Base-by-base conservation (phyloP, 305 asterid genomes). In the Coffea humblotiana region DNA sequence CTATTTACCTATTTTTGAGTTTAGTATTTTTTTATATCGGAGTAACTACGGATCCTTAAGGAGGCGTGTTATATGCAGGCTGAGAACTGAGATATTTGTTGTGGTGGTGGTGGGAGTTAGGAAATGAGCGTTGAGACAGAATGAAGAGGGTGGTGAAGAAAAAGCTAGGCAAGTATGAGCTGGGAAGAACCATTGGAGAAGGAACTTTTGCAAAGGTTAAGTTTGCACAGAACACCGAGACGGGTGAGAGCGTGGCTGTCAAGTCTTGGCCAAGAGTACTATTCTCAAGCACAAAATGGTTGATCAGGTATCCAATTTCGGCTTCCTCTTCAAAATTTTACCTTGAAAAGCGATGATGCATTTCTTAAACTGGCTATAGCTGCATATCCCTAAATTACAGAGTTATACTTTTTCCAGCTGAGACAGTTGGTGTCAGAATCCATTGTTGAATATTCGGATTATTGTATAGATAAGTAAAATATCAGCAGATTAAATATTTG, bases 121-220 rank as follows among this genome's bases (percentile, higher is more conserved):
- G 86, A 77, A 78, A 85, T 86, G 93, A 86, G 80, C 83, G 47
- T 80, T 84, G 76, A 72, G 83, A 51, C 72, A 89, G 87, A 72
- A 95, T 93, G 97, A 89, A 73, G 88, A 85, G 88, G 21, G 85
- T 83, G 25, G 89, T 79, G 83, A 91, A 87, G 80, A 89, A 90
- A 88, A 92, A 83, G 84, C 84, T 95, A 80, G 98, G 98, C 12
- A 95, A 95, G 74, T 95, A 93, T 87, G 97, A 93, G 89, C 83
- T 93, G 76, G 99, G 98, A 63, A 88, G 92, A 86, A 95, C 98
- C 64, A 86, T 95, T 60, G 99, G 99, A 5, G 92, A 93, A 88
- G 98, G 99, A 52, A 91, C 95, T 72, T 93, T 95, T 85, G 97
- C 99, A 3, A 95, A 95, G 87, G 99, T 95, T 84, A 95, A 93